Base-by-base conservation (phyloP, 441 rosid species). In the Oxalis stricta region DNA sequence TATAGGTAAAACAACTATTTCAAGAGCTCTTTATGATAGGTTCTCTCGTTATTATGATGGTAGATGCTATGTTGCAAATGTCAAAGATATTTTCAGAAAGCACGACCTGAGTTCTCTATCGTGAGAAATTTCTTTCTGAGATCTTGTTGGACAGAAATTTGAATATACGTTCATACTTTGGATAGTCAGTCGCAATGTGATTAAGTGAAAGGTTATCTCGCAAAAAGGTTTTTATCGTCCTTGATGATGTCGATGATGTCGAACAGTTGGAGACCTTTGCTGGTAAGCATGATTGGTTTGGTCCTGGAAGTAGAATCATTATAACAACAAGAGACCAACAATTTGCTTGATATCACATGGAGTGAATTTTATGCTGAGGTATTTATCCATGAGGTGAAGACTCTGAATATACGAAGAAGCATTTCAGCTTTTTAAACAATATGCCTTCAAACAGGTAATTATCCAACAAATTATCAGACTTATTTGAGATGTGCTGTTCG, bases 251-350 rank as follows among this genome's bases (percentile, higher is more conserved):
- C 5, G 33, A 50, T 15, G 12, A 49, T 5, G 7, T 16, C 5
- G 20, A 14, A 7, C 36, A 28, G 16, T 44, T 44, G 20, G 12
- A 19, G 12, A 15, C 0, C 3, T 44, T 44, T 28, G 23, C 35
- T 44, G 36, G 48, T 16, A 3, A 4, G n/a, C 14, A 10, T 8
- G 22, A 31, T 5, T 45, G 59, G 59, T 54, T 50, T 38, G 46
- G 22, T 17, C 34, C 28, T 23, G 28, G 28, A 23, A 23, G 28
- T 23, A 23, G 28, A 23, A 23, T 23, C 30, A 38, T 54, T 13
- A 38, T 54, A 44, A 54, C 59, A 19, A 45, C 52, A 0, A 37
- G 59, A 46, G 26, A 45, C 12, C 2, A 15, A 7, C 45, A 54
- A n/a, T 13, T 18, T 38, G 24, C 38, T 45, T 7, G 13, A 15